phyloP scores from a whole-genome alignment of 805 yeast genomes.

The Schwanniomyces sp. region DNA sequence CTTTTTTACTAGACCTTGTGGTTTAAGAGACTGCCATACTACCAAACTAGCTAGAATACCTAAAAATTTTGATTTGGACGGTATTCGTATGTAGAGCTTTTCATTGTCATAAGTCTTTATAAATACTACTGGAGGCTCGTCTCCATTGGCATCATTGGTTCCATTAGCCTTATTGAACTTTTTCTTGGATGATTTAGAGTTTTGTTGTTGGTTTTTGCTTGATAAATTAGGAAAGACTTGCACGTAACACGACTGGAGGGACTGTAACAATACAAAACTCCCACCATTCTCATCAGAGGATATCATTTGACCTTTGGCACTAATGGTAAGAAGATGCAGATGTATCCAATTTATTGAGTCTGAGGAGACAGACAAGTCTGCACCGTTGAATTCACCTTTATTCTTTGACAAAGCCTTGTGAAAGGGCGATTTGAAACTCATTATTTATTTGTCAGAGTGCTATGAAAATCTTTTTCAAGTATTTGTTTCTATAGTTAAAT shows the following conservation, averaged over 20 bases:
- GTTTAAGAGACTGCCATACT: conserved; percentile 58
- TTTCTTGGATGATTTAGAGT: not conserved
- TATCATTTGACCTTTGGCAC: conserved; percentile 32
- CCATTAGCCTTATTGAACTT: conserved; percentile 7
- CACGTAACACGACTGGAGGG: conserved; percentile 40
- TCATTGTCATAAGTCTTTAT: conserved; percentile 41
- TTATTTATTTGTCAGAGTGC: not conserved
- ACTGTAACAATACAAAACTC: conserved; percentile 29
- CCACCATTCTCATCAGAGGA: conserved; percentile 30
- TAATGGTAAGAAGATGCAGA: conserved; percentile 25
- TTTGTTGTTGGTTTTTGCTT: conserved; percentile 5
- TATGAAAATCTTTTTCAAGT: not conserved
- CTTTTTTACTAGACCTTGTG: conserved; percentile 54
- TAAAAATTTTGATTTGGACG: conserved; percentile 39
- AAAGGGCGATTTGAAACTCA: conserved; percentile 23
- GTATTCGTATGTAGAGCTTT: conserved; percentile 35
- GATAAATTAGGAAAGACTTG: conserved; percentile 31
- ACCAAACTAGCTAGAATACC: conserved; percentile 44
- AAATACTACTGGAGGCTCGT: conserved; percentile 38
- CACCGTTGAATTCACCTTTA: conserved; percentile 34
- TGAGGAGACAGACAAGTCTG: conserved; percentile 33
- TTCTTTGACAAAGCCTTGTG: conserved; percentile 31
- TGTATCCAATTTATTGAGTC: conserved; percentile 39
- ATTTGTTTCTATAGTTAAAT: not conserved
- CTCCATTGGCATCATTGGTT: not conserved